Evolutionary conservation across 345 rosid genomes (phyloP).

Genomic region (Iberis pinnata): DNA sequence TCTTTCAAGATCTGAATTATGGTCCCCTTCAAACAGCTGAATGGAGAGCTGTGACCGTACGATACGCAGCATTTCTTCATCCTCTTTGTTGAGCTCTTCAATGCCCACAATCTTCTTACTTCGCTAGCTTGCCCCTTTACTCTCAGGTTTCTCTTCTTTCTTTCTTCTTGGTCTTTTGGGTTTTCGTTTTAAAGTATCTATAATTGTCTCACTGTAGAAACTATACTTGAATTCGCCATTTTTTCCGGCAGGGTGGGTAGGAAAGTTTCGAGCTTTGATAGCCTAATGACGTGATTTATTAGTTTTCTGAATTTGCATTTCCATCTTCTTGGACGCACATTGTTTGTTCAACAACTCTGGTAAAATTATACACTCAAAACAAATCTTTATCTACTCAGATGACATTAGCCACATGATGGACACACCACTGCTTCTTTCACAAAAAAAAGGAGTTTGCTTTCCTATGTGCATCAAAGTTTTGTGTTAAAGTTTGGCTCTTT

Average conservation of each 20-base stretch:
- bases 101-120: slow-evolving; percentile 15
- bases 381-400: slow-evolving; percentile 24
- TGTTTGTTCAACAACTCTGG: slow-evolving; percentile 29
- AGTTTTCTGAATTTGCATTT: slow-evolving; percentile 10
- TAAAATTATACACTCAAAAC: slow-evolving; percentile 14
- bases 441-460: slow-evolving; percentile 21
- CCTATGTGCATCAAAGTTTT: slow-evolving; percentile 30
- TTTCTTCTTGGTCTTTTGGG: neutral
- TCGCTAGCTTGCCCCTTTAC: slow-evolving; percentile 15
- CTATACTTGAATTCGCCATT: slow-evolving; percentile 15
- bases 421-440: slow-evolving; percentile 1
- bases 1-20: slow-evolving; percentile 13
- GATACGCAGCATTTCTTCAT: neutral
- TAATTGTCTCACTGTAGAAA: slow-evolving; percentile 9
- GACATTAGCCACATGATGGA: slow-evolving; percentile 20
- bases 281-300: slow-evolving; percentile 19
- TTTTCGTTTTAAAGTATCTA: neutral
- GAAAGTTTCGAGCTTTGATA: slow-evolving; percentile 13
- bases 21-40: neutral
- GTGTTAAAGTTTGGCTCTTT: slow-evolving; percentile 30
- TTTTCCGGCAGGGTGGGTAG: slow-evolving; percentile 24
- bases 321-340: slow-evolving; percentile 10
- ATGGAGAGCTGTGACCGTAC: too few species aligned
- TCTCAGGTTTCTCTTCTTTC: slow-evolving; percentile 18
- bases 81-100: slow-evolving; percentile 8